Percentiles rank a stretch among this genome's conserved stretches.
Conservation (phyloP, 2,329 filamentous ascomycete genomes). For the Aspergillus bombycis region DNA sequence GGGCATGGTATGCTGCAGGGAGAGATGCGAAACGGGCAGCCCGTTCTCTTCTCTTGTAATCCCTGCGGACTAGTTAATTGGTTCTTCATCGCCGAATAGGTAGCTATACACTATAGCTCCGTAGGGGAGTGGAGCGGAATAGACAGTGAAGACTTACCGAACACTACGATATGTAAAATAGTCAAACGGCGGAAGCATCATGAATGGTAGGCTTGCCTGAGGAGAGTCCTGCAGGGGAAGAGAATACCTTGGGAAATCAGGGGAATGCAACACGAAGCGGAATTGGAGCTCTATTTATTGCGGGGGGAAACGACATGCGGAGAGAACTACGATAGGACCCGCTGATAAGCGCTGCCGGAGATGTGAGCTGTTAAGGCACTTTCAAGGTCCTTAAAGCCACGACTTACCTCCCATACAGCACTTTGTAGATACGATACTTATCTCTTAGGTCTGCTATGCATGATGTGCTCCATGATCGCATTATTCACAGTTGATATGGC, state of each 20-base stretch:
- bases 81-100: neutral
- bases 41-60: slow-evolving; percentile 78
- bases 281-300: slow-evolving; percentile 23
- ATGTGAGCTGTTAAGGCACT: neutral
- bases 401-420: neutral
- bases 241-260: slow-evolving; percentile 1
- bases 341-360: slow-evolving; percentile 24
- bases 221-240: neutral
- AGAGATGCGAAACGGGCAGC: slow-evolving; percentile 69
- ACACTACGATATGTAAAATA: slow-evolving; percentile 73
- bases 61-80: slow-evolving; percentile 53
- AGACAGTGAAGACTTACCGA: slow-evolving; percentile 57
- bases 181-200: slow-evolving; percentile 59
- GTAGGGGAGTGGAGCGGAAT: neutral
- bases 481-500: neutral
- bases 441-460: neutral
- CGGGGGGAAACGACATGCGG: slow-evolving; percentile 23
- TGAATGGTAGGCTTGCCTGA: slow-evolving; percentile 10
- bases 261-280: neutral
- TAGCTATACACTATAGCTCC: neutral
- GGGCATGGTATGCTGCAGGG: slow-evolving; percentile 64
- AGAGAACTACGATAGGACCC: slow-evolving; percentile 25
- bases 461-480: neutral
- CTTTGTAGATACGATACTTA: neutral
- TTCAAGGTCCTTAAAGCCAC: neutral